Conservation (phyloP, 306 rosid species). For the Malus sylvestris region DNA sequence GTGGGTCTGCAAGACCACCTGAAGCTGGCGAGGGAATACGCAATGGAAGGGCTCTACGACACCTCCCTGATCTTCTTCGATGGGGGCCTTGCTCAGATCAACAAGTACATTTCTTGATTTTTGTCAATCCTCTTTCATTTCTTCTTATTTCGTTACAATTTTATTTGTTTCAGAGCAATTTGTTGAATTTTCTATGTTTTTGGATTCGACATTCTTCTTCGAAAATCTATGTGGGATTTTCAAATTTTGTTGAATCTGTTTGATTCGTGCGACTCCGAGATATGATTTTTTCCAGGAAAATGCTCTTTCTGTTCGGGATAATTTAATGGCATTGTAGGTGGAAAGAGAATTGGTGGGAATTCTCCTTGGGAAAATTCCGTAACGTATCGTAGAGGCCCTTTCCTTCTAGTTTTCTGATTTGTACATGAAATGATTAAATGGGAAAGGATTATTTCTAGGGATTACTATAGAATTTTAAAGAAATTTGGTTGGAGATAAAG, state of each 20-base stretch:
- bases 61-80: conserved; percentile 93
- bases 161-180: background rate
- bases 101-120: conserved; percentile 46
- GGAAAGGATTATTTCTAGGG: background rate
- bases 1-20: conserved; percentile 86
- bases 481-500: background rate
- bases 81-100: conserved; percentile 96
- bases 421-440: background rate
- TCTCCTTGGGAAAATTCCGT: background rate
- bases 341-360: background rate
- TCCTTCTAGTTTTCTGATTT: background rate
- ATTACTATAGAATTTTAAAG: background rate
- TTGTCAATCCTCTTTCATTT: background rate
- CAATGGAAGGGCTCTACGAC: conserved; percentile 87
- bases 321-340: background rate
- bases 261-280: background rate
- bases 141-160: background rate
- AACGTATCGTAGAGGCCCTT: background rate
- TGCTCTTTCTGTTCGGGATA: background rate
- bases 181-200: background rate
- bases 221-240: background rate
- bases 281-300: background rate
- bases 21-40: conserved; percentile 89
- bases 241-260: background rate
- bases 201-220: background rate